Base-by-base conservation (phyloP, 1,284 basidiomycete species). In the Ceratobasidium sp. region DNA sequence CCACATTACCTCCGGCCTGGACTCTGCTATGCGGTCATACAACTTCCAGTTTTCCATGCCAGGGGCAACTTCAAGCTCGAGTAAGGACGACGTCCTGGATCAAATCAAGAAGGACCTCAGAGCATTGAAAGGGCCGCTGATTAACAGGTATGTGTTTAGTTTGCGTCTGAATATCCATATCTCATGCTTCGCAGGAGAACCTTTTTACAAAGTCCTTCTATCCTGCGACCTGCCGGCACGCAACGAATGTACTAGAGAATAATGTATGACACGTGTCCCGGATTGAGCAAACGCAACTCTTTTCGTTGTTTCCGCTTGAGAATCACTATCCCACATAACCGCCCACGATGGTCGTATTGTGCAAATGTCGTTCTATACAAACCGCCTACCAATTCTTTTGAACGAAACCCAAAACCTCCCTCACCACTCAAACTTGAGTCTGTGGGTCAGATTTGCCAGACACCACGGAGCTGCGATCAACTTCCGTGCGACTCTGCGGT, bases 41-140 rank as follows among this genome's bases (percentile, higher is more conserved):
- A 39, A 61, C 19, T 72, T 72, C 46, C 69, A 72, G 22, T 72
- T 72, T 37, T 46, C 69, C 22, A 72, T 72, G 69, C 69, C 69
- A 22, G 69, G 69, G 22, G 56, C 69, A 24, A 51, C 58, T 34
- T 31, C 69, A 6, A 61, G 27, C 22, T 4, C 54, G 14, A 24
- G 27, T n/a, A 72, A 72, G 58, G 54, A 59, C 39, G 69, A 72
- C n/a, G 46, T 37, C 19, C 58, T 62, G 16, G 56, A 72, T 14
- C 54, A 72, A 37, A 46, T 72, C 11, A 72, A 72, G 34, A 72
- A 72, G 56, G 69, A 72, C 22, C 29, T 72, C 8, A 59, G 69
- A 46, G 16, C 41, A 8, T 43, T 72, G 19, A 59, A 62, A 51
- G 58, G 69, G 8, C 37, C 61, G 39, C 49, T 72, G 31, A 72